These are phyloP conservation scores for Phlebiopsis gigantea DNA, from an alignment of 768 basidiomycete species.

Conservation along the genomic window DNA sequence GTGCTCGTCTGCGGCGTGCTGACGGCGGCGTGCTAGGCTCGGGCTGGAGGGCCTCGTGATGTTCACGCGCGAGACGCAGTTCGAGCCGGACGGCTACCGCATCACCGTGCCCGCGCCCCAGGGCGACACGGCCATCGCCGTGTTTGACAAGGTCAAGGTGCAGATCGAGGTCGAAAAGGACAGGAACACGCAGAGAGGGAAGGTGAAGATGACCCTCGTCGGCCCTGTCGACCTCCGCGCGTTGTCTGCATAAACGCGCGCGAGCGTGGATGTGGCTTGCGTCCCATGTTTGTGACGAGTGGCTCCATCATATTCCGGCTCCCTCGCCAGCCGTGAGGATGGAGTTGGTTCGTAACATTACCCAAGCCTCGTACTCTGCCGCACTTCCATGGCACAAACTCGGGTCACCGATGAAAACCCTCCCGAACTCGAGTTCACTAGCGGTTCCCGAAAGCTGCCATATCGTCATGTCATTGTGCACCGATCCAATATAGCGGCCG, in stretches of 20 bases:
- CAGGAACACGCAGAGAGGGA: constrained; percentile 85
- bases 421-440: no score
- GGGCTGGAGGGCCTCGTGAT: constrained; percentile 93
- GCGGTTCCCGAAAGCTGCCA: no score
- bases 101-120: constrained; percentile 55
- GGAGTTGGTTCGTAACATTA: no score
- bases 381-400: no score
- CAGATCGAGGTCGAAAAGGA: constrained; percentile 92
- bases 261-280: no score
- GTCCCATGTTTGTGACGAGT: no score
- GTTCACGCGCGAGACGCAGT: constrained; percentile 86
- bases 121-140: constrained; percentile 56
- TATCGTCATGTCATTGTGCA: no score
- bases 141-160: constrained; percentile 94
- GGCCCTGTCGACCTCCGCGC: constrained; percentile 46
- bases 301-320: no score
- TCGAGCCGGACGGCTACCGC: constrained; percentile 88
- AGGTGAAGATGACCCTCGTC: constrained; percentile 78
- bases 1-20: neutral
- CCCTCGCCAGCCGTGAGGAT: no score
- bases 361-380: no score
- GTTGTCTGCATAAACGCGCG: neutral
- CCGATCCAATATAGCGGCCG: no score
- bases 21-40: constrained; percentile 44
- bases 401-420: no score